phyloP scores from a whole-genome alignment of 208 protist genomes.

The Kentomonas sorsogonicus region DNA sequence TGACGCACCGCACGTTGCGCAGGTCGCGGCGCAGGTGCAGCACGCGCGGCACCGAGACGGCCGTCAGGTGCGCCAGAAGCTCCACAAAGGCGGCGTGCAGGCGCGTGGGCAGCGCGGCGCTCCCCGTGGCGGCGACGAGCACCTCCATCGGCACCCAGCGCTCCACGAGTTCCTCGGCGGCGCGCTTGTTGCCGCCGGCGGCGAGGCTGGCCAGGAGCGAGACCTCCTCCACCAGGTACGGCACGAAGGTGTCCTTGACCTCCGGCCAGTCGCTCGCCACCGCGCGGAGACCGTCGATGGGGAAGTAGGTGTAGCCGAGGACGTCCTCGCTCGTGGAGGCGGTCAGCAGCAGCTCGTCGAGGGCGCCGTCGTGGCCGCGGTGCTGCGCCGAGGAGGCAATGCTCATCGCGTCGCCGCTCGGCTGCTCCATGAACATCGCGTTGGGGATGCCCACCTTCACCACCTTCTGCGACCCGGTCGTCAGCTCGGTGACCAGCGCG shows the following conservation, averaged over 20 bases:
- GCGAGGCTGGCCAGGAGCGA: slow-evolving; percentile 26
- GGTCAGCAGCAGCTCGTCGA: slow-evolving; percentile 23
- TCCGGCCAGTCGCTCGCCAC: slow-evolving; percentile 29
- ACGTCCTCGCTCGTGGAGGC: slow-evolving; percentile 16
- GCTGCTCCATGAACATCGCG: slow-evolving; percentile 17
- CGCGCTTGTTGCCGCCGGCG: slow-evolving; percentile 15
- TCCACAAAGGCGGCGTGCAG: slow-evolving; percentile 32
- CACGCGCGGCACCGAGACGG: slow-evolving; percentile 16
- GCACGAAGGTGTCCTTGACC: slow-evolving; percentile 26
- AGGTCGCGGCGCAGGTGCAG: slow-evolving; percentile 24
- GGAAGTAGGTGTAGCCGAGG: slow-evolving; percentile 24
- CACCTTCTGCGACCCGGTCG: slow-evolving; percentile 2
- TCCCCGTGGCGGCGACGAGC: slow-evolving; percentile 18
- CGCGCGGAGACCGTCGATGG: slow-evolving; percentile 21
- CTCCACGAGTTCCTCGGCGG: slow-evolving; percentile 18
- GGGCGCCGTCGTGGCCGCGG: slow-evolving; percentile 16
- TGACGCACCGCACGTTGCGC: slow-evolving; percentile 28
- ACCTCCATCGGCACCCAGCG: slow-evolving; percentile 25
- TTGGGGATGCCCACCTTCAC: slow-evolving; percentile 31
- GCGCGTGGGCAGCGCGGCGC: slow-evolving; percentile 17
- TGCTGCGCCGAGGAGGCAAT: slow-evolving; percentile 23
- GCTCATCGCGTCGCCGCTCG: slow-evolving; percentile 15
- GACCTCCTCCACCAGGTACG: slow-evolving; percentile 29
- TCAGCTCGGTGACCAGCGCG: slow-evolving; percentile 5
- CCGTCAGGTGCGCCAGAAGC: slow-evolving; percentile 25